Evolutionary conservation across 2,329 filamentous ascomycete genomes (phyloP).

Genomic region (Fusarium secorum): DNA sequence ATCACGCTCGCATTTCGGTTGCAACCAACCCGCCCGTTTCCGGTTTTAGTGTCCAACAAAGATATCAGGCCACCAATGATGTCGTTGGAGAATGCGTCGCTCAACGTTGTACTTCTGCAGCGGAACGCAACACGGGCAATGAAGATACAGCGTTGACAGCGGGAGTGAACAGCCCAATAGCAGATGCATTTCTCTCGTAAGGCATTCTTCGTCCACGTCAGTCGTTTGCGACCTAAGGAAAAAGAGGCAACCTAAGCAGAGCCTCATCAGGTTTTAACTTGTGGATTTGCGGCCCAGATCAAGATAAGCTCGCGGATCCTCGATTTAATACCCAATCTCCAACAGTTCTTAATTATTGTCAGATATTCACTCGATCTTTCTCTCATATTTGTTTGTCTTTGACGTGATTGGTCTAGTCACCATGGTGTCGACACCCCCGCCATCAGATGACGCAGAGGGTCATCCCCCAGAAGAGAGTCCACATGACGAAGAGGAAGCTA

Average conservation of each 20-base stretch:
- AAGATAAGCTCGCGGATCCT: neutral
- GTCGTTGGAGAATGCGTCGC: neutral
- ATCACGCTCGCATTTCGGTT: neutral
- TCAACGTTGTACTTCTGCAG: neutral
- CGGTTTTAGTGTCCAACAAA: neutral
- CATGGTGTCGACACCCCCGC: constrained; percentile 13
- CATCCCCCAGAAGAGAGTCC: neutral
- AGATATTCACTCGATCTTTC: neutral
- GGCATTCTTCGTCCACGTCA: constrained; percentile 17
- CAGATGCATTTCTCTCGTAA: neutral
- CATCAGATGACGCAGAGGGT: neutral
- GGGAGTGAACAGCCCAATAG: neutral
- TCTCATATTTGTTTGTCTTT: neutral
- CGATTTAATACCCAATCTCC: neutral
- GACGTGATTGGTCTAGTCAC: neutral
- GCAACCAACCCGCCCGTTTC: neutral
- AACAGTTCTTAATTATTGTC: neutral
- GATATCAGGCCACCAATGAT: neutral
- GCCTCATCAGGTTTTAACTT: constrained; percentile 5
- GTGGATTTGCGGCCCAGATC: neutral
- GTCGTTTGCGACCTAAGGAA: neutral
- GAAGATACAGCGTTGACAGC: neutral
- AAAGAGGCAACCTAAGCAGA: neutral
- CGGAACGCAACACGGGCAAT: neutral
- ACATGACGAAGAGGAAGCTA: neutral